These are phyloP conservation scores for Chrysanthemum seticuspe DNA, from an alignment of 129 eudicot species.

Conservation along the genomic window DNA sequence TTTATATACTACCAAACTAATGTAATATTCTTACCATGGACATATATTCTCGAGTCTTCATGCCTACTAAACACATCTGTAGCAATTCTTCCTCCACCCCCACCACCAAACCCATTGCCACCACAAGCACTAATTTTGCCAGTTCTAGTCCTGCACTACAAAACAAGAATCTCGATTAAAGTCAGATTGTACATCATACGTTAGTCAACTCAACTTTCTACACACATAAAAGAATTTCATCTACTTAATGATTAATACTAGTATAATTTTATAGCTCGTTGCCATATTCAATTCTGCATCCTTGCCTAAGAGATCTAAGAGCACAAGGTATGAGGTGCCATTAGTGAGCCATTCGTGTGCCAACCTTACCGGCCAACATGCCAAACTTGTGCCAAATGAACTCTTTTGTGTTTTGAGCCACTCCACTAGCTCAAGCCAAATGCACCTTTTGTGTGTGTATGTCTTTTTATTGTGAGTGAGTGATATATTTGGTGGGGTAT, in stretches of 20 bases:
- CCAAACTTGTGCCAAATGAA: too few relatives aligned
- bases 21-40: slow-evolving; percentile 55
- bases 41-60: slow-evolving; percentile 65
- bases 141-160: slow-evolving; percentile 71
- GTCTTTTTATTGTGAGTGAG: too few relatives aligned
- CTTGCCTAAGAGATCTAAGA: background rate
- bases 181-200: slow-evolving; percentile 14
- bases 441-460: too few relatives aligned
- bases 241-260: background rate
- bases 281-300: background rate
- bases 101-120: slow-evolving; percentile 88
- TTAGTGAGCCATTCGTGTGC: too few relatives aligned
- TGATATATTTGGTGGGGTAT: too few relatives aligned
- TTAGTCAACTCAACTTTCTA: background rate
- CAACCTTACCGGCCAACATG: too few relatives aligned
- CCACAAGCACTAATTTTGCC: slow-evolving; percentile 86
- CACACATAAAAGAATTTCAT: slow-evolving; percentile 1
- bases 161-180: slow-evolving; percentile 27
- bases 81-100: slow-evolving; percentile 85
- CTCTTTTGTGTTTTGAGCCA: too few relatives aligned
- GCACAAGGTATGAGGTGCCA: too few relatives aligned
- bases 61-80: slow-evolving; percentile 92
- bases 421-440: background rate
- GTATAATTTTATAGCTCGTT: background rate
- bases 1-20: background rate